Percentiles rank a stretch among this genome's conserved stretches.
phyloP scores from a whole-genome alignment of 2,329 filamentous ascomycete genomes.

The Cadophora luteo-olivacea region DNA sequence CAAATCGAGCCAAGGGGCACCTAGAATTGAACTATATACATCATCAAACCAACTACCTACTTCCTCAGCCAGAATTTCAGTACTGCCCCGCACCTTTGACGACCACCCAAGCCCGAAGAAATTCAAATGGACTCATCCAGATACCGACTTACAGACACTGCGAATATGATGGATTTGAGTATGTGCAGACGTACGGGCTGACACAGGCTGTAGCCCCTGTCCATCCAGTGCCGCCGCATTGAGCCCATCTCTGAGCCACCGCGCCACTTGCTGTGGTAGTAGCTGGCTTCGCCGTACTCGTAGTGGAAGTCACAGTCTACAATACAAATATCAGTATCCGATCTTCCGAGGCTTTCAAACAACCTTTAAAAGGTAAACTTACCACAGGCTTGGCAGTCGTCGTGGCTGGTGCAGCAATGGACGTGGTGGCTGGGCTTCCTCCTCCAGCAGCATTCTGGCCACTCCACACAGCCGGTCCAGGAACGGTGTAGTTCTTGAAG shows the following conservation, averaged over 20 bases:
- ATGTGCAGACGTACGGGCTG: slow-evolving; percentile 38
- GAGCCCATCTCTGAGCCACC: slow-evolving; percentile 27
- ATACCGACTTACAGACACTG: slow-evolving; percentile 33
- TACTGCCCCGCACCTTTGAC: no score
- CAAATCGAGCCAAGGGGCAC: no score
- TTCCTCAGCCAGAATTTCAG: no score
- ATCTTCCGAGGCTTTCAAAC: not conserved
- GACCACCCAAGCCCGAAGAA: no score
- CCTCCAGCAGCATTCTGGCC: slow-evolving; percentile 29
- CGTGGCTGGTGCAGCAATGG: not conserved
- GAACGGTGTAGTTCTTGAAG: slow-evolving; percentile 42
- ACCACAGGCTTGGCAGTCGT: slow-evolving; percentile 16
- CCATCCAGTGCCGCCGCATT: slow-evolving; percentile 40
- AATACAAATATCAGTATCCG: not conserved
- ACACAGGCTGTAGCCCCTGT: slow-evolving; percentile 40
- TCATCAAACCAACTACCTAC: no score
- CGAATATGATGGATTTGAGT: slow-evolving; percentile 32
- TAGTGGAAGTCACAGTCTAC: not conserved
- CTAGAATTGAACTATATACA: no score
- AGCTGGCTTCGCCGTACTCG: not conserved
- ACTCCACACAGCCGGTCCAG: slow-evolving; percentile 40
- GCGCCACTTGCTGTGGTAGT: slow-evolving; percentile 15
- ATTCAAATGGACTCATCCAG: no score
- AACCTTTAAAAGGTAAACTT: not conserved
- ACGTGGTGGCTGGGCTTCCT: not conserved